Conservation (phyloP, 2,329 filamentous ascomycete genomes). For the Hypoxylon sp. region DNA sequence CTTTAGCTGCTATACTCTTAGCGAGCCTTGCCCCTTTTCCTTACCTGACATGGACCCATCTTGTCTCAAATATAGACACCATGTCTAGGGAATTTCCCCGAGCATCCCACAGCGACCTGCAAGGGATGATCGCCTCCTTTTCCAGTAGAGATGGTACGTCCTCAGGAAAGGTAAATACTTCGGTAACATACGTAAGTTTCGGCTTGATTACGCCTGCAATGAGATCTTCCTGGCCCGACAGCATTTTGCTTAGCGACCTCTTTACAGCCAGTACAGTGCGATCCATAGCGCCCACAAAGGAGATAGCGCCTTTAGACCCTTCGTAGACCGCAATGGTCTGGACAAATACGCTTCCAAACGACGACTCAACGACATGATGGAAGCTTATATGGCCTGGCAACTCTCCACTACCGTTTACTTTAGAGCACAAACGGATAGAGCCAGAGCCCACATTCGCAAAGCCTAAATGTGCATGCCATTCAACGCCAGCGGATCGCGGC, state of each 20-base stretch:
- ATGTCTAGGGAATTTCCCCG: slow-evolving; percentile 55
- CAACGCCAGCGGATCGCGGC: slow-evolving; percentile 80
- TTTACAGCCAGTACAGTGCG: slow-evolving; percentile 24
- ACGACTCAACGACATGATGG: slow-evolving; percentile 48
- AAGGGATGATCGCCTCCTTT: slow-evolving; percentile 57
- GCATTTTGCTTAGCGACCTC: slow-evolving; percentile 27
- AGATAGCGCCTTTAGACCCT: background rate
- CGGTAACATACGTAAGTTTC: slow-evolving; percentile 50
- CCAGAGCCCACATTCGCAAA: slow-evolving; percentile 58
- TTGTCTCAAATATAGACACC: slow-evolving; percentile 54
- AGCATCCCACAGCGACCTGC: slow-evolving; percentile 60
- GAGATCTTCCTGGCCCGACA: background rate
- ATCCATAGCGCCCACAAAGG: slow-evolving; percentile 18
- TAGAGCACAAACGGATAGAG: slow-evolving; percentile 44
- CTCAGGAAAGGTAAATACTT: background rate
- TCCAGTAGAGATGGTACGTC: slow-evolving; percentile 43
- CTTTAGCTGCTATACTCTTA: background rate
- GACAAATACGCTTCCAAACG: slow-evolving; percentile 44
- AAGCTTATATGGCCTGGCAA: slow-evolving; percentile 31
- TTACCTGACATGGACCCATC: slow-evolving; percentile 26
- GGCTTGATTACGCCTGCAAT: slow-evolving; percentile 27
- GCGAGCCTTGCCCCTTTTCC: background rate
- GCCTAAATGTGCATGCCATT: slow-evolving; percentile 84
- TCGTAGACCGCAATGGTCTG: slow-evolving; percentile 44
- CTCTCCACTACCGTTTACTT: background rate